phyloP scores from a whole-genome alignment of 2,329 filamentous ascomycete genomes.

The Ilyonectria mors-panacis region DNA sequence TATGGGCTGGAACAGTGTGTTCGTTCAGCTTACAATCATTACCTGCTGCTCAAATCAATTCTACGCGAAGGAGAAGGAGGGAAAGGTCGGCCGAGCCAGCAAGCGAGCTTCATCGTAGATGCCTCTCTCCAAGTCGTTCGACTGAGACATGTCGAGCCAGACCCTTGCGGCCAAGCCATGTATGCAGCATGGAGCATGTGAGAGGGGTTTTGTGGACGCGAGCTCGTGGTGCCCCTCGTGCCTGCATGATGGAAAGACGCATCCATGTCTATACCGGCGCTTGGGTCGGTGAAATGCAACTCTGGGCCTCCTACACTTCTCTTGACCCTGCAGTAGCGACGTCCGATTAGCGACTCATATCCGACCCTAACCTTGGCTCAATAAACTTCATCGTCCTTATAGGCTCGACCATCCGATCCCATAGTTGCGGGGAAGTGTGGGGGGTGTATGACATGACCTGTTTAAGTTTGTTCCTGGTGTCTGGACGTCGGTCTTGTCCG shows the following conservation, averaged over 20 bases:
- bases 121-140: too few relatives aligned
- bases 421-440: constrained; percentile 1
- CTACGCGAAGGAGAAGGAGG: neutral
- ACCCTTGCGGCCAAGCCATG: neutral
- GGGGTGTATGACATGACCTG: constrained; percentile 6
- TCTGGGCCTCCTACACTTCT: neutral
- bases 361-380: neutral
- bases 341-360: neutral
- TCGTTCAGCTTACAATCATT: neutral
- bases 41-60: neutral
- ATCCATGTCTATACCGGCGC: neutral
- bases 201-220: neutral
- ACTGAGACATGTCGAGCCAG: too few relatives aligned
- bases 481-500: constrained; percentile 11
- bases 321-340: neutral
- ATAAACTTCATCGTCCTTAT: neutral
- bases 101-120: neutral
- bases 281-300: neutral
- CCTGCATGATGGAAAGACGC: neutral
- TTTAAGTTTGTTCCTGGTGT: constrained; percentile 2
- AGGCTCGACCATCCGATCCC: neutral
- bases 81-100: neutral
- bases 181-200: neutral
- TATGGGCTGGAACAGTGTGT: neutral
- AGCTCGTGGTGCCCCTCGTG: neutral